A percentile compares a stretch with the other conserved stretches of the same genome.
Conservation (phyloP, 371 early-diverging fungal genomes). For the Syncephalastrum contaminatum region DNA sequence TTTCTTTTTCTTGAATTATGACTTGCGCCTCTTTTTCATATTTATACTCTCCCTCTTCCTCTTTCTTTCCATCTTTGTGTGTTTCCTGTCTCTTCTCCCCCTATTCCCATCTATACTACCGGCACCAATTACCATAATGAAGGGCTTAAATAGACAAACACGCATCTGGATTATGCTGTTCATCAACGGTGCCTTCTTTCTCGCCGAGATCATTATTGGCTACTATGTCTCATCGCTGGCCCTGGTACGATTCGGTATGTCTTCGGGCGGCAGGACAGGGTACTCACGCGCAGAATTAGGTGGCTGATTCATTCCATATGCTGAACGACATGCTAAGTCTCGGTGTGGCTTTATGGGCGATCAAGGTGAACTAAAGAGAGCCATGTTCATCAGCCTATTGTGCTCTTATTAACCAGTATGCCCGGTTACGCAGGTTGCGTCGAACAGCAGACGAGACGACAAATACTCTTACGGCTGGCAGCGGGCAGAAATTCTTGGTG, state of each 20-base stretch:
- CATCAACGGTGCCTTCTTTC: constrained; percentile 68
- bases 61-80: too few species aligned
- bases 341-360: constrained; percentile 84
- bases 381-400: background rate
- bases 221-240: constrained; percentile 79
- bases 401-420: background rate
- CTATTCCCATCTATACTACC: too few species aligned
- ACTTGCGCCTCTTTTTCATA: too few species aligned
- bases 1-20: too few species aligned
- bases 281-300: constrained; percentile 12
- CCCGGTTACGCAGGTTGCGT: constrained; percentile 15
- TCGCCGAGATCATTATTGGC: constrained; percentile 80
- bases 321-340: constrained; percentile 82
- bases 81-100: too few species aligned
- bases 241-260: constrained; percentile 39
- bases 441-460: constrained; percentile 46
- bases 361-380: constrained; percentile 44
- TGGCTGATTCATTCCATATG: constrained; percentile 96
- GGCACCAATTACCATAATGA: background rate
- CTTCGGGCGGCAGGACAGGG: background rate
- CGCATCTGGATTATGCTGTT: constrained; percentile 60
- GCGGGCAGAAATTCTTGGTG: constrained; percentile 91
- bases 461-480: constrained; percentile 89
- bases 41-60: too few species aligned
- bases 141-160: constrained; percentile 12